Evolutionary conservation across 306 rosid species (phyloP).

Genomic region (Glycyrrhiza uralensis): DNA sequence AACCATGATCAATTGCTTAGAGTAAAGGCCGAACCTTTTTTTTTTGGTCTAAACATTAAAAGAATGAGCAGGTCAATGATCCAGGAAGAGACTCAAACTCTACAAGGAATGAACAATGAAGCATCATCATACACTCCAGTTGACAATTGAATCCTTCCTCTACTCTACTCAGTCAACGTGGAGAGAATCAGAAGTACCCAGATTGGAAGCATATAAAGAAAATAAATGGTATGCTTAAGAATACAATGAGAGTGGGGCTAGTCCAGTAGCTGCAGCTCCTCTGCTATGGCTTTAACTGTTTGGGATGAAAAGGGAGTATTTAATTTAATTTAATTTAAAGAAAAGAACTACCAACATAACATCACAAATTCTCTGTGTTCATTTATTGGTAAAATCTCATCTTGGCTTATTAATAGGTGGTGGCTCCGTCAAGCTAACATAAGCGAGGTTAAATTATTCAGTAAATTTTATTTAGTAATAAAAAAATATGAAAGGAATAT

Average conservation of each 20-base stretch:
- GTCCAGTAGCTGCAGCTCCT: background rate
- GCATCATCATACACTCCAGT: background rate
- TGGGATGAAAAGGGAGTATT: background rate
- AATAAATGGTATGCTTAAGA: background rate
- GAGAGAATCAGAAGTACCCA: conserved; percentile 1
- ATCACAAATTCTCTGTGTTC: background rate
- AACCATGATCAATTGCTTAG: background rate
- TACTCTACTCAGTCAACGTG: too few relatives aligned
- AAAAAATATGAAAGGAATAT: background rate
- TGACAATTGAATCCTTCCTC: too few relatives aligned
- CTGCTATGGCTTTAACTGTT: conserved; percentile 24
- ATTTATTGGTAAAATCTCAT: background rate
- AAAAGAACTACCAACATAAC: background rate
- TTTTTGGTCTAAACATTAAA: background rate
- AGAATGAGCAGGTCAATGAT: conserved; percentile 23
- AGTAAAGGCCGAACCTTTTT: conserved; percentile 30
- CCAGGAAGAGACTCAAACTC: conserved; percentile 1
- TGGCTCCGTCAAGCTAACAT: background rate
- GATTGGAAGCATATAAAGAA: background rate
- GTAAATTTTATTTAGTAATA: background rate
- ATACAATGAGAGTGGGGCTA: background rate
- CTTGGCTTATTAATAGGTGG: background rate
- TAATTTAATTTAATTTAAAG: too few relatives aligned
- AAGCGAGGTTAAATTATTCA: background rate
- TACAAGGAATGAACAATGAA: conserved; percentile 4